Percentiles rank a stretch among this genome's conserved stretches.
Conservation (phyloP, 1,284 basidiomycete species). For the Austroboletus novae-zelandiae region DNA sequence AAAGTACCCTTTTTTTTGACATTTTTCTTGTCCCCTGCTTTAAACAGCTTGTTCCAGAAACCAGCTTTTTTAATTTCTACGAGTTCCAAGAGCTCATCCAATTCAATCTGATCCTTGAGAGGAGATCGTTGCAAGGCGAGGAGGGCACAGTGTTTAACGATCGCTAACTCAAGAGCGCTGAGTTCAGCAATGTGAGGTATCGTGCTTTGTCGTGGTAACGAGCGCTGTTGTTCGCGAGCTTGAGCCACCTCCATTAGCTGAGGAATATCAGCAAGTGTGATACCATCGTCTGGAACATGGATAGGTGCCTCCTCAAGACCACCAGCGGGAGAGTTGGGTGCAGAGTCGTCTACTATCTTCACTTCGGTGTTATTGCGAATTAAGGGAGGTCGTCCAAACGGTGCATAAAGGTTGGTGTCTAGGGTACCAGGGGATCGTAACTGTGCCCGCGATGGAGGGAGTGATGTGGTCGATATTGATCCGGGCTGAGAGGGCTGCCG, state of each 20-base stretch:
- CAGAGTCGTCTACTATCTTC: constrained; percentile 85
- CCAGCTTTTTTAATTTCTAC: constrained; percentile 92
- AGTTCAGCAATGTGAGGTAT: constrained; percentile 85
- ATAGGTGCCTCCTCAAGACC: constrained; percentile 40
- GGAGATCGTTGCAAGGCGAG: constrained; percentile 76
- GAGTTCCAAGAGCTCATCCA: constrained; percentile 93
- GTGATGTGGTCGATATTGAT: constrained; percentile 28
- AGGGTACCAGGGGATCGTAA: constrained; percentile 39
- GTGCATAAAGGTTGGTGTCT: constrained; percentile 40
- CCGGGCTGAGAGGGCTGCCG: constrained; percentile 33
- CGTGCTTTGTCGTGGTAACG: constrained; percentile 70
- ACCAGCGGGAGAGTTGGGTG: constrained; percentile 64
- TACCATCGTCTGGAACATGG: constrained; percentile 64
- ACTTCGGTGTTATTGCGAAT: constrained; percentile 84
- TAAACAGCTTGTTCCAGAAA: constrained; percentile 98
- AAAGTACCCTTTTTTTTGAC: constrained; percentile 81
- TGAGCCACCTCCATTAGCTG: constrained; percentile 91
- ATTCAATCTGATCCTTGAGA: constrained; percentile 78
- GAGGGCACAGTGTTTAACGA: constrained; percentile 92
- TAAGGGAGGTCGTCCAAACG: constrained; percentile 66
- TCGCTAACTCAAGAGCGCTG: constrained; percentile 80
- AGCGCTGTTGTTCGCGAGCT: constrained; percentile 81
- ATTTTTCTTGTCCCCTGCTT: constrained; percentile 85
- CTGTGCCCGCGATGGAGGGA: constrained; percentile 37
- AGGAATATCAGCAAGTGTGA: constrained; percentile 96